Evolutionary conservation across 306 rosid species (phyloP), one percentile per base, ranked within the genome.

Genomic region (Cucurbita argyrosperma): DNA sequence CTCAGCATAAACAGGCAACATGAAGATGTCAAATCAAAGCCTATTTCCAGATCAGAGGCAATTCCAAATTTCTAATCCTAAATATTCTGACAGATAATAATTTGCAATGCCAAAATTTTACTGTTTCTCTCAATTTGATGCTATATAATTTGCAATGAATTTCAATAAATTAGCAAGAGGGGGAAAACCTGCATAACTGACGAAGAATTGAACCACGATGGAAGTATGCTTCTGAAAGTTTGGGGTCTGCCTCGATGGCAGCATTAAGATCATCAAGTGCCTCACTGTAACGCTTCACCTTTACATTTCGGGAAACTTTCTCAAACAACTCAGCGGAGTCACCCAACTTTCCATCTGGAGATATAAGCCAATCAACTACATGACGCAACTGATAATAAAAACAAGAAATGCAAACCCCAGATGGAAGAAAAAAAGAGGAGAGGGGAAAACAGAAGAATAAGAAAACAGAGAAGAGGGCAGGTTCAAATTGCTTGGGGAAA

Each of bases 181-280:
- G 13, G 10, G 14, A 43, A 14, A 64, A 76, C 99, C 99, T 95
- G 96, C 99, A 95, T 80, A 90, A 75, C 67, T 85, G 91, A 59
- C 96, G 97, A 85, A 95, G 96, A 85, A 89, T 58, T 21, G 91
- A 87, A 57, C 96, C 99, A 12, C 93, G 96, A 76, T 83, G 90
- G 56, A 79, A 85, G 85, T 89, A 85, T 57, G 96, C 97, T 83
- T 95, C 92, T 14, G 99, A 95, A 79, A 91, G 92, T 70, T 74
- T 79, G 70, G 99, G 96, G 72, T 95, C 97, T 74, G 86, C 89
- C 88, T 89, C 96, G 13, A 91, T 87, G n/a, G 99, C 99, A 78
- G 97, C 82, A 87, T 89, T 87, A 64, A 95, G 96, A 84, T 95
- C 97, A 82, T 89, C 82, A 74, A 95, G 93, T 46, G 99, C 99